Percentiles rank a stretch among this genome's conserved stretches.
Evolutionary conservation across 116 monocot species (phyloP).

Genomic region (Posidonia oceanica): DNA sequence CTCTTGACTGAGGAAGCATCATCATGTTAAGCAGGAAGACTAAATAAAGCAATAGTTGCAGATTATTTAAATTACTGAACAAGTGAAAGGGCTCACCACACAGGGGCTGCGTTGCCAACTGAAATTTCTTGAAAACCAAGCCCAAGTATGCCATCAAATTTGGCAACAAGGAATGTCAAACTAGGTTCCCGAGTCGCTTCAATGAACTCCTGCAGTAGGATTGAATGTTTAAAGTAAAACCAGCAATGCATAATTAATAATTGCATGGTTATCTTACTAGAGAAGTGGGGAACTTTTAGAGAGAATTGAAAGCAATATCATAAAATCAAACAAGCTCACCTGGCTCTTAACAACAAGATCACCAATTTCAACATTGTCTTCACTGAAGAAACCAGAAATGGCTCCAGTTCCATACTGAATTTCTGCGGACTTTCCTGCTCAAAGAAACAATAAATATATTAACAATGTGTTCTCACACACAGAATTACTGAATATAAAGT

Average conservation of each 20-base stretch:
- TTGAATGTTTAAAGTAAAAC: background rate
- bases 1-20: no score
- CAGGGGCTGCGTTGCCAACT: constrained; percentile 39
- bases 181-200: constrained; percentile 61
- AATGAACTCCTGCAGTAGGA: constrained; percentile 41
- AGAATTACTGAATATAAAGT: no score
- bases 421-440: constrained; percentile 63
- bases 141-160: constrained; percentile 75
- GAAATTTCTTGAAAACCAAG: constrained; percentile 80
- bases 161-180: constrained; percentile 47
- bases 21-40: no score
- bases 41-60: no score
- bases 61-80: background rate
- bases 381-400: constrained; percentile 75
- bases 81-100: constrained; percentile 29
- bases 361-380: constrained; percentile 60
- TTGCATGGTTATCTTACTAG: background rate
- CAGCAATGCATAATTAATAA: background rate
- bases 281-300: background rate
- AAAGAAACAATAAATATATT: background rate
- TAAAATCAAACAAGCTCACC: constrained; percentile 17
- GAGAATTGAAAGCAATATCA: background rate
- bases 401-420: constrained; percentile 87
- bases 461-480: background rate
- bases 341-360: constrained; percentile 68